phyloP scores from a whole-genome alignment of 148 eudicot genomes.

The Chenopodium formosanum region DNA sequence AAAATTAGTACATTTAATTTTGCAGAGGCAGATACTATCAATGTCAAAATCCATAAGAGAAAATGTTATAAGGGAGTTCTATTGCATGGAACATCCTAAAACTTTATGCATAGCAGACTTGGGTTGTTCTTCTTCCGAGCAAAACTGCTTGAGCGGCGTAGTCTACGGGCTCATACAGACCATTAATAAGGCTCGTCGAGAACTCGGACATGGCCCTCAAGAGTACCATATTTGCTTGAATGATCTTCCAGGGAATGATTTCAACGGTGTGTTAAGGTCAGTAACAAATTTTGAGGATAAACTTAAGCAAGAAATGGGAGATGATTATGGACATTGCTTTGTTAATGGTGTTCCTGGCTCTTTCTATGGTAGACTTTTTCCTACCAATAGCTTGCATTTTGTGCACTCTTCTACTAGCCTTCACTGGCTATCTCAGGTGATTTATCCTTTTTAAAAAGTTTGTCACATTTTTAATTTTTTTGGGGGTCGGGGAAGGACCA shows the following conservation, averaged over 20 bases:
- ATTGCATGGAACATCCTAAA: not conserved
- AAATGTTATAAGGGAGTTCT: slow-evolving; percentile 18
- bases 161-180: not conserved
- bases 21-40: slow-evolving; percentile 18
- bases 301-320: slow-evolving; percentile 12
- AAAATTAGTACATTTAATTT: too few relatives aligned
- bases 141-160: slow-evolving; percentile 5
- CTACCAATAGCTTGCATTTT: not conserved
- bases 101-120: slow-evolving; percentile 28
- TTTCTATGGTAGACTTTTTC: not conserved
- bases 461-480: too few relatives aligned
- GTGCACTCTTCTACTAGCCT: not conserved
- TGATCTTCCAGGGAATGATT: slow-evolving; percentile 54
- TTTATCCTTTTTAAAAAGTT: not conserved
- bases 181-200: slow-evolving; percentile 5
- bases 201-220: not conserved
- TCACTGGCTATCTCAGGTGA: not conserved
- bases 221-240: slow-evolving; percentile 36
- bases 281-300: slow-evolving; percentile 17
- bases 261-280: slow-evolving; percentile 38
- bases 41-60: slow-evolving; percentile 14
- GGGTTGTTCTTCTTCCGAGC: slow-evolving; percentile 24
- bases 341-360: not conserved
- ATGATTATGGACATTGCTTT: too few relatives aligned
- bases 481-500: too few relatives aligned